phyloP scores from a whole-genome alignment of 352 stramenopile species.

The Blastocystis sp. region DNA sequence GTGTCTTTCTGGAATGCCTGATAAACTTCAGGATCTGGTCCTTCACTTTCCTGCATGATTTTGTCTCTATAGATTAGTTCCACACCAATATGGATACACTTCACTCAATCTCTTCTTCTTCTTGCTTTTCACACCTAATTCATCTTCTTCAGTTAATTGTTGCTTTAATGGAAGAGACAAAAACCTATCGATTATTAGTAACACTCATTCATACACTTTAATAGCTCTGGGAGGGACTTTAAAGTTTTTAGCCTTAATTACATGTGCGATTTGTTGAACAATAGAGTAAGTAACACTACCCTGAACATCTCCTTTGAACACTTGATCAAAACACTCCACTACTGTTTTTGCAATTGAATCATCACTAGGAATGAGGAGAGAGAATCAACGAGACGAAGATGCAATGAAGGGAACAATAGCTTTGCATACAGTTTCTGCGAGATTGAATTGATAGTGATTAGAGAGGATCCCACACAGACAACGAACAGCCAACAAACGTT shows the following conservation, averaged over 20 bases:
- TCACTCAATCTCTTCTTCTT: slow-evolving; percentile 37
- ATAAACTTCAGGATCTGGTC: slow-evolving; percentile 36
- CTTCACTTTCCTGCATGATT: slow-evolving; percentile 53
- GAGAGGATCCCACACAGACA: slow-evolving; percentile 16
- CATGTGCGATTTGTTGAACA: slow-evolving; percentile 15
- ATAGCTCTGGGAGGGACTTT: background rate
- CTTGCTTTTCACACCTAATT: slow-evolving; percentile 8
- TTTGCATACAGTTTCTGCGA: slow-evolving; percentile 42
- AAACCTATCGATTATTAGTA: background rate
- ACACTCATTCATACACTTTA: background rate
- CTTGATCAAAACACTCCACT: background rate
- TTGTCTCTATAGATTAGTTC: slow-evolving; percentile 36
- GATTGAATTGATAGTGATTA: slow-evolving; percentile 63
- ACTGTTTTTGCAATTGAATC: background rate
- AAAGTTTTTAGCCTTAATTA: background rate
- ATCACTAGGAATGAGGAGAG: background rate
- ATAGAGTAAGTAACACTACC: slow-evolving; percentile 41
- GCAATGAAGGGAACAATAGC: slow-evolving; percentile 9
- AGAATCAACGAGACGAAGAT: background rate
- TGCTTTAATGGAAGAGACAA: slow-evolving; percentile 14
- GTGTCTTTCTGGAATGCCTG: slow-evolving; percentile 66
- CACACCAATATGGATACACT: background rate
- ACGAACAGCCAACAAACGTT: background rate
- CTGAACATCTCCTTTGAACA: slow-evolving; percentile 54
- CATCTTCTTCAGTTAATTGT: slow-evolving; percentile 4